Conservation (phyloP, 75 land plant genomes). For the Sequoia sempervirens region DNA sequence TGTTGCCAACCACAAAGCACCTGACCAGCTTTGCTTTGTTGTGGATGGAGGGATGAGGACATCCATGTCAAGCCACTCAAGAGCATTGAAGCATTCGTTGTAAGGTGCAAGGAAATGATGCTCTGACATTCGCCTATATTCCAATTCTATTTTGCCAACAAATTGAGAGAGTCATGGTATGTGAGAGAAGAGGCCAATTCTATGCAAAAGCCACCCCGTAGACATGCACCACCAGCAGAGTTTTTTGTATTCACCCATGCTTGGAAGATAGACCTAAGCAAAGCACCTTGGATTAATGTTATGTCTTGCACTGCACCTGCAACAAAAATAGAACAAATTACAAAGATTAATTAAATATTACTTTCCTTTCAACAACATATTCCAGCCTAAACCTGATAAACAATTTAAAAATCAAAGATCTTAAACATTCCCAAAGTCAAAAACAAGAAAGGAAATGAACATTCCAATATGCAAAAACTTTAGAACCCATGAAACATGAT, state of each 20-base stretch:
- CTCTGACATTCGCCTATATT: constrained; percentile 53
- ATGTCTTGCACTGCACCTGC: constrained; percentile 27
- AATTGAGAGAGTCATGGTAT: constrained; percentile 27
- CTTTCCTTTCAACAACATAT: too few species aligned
- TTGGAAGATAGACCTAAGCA: constrained; percentile 44
- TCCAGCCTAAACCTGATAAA: too few species aligned
- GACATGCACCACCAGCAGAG: constrained; percentile 35
- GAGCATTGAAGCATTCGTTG: constrained; percentile 39
- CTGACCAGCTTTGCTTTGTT: constrained; percentile 18
- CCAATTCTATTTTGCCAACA: constrained; percentile 26
- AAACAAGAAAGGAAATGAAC: not conserved
- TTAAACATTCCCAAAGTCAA: not conserved
- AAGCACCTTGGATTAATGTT: constrained; percentile 23
- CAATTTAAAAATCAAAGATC: not conserved
- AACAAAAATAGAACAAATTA: too few species aligned
- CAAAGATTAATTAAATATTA: too few species aligned
- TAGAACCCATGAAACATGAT: not conserved
- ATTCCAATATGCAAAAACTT: not conserved
- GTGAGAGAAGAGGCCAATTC: constrained; percentile 19
- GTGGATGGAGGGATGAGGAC: constrained; percentile 21
- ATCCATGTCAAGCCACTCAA: constrained; percentile 28
- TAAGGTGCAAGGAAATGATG: constrained; percentile 40
- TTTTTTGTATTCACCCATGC: not conserved
- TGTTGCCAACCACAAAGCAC: constrained; percentile 47
- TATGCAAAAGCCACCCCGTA: constrained; percentile 50